A percentile compares a stretch with the other conserved stretches of the same genome.
Conservation (phyloP, 768 basidiomycete genomes). For the Boletus pseudopeckii region DNA sequence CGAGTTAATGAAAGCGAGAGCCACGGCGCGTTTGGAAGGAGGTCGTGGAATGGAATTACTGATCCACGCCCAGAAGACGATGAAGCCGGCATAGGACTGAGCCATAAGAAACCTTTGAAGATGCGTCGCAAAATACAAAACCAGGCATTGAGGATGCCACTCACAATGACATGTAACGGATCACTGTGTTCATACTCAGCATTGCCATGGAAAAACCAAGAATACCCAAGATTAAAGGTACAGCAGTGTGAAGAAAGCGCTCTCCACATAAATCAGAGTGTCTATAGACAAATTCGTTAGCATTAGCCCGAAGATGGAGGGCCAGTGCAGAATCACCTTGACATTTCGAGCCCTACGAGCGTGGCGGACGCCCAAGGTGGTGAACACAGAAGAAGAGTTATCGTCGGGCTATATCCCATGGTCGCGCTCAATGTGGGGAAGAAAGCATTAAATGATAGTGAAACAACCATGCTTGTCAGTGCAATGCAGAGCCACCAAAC, state of each 20-base stretch:
- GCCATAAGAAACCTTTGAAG: conserved; percentile 68
- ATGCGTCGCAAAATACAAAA: background rate
- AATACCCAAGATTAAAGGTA: conserved; percentile 55
- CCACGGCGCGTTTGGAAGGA: conserved; percentile 85
- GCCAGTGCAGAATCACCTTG: conserved; percentile 37
- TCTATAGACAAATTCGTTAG: conserved; percentile 29
- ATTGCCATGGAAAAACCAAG: conserved; percentile 67
- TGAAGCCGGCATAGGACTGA: conserved; percentile 68
- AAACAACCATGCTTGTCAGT: conserved; percentile 52
- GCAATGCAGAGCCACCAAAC: conserved; percentile 79
- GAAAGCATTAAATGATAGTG: conserved; percentile 74
- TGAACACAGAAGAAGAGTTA: conserved; percentile 70
- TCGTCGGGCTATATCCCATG: conserved; percentile 61
- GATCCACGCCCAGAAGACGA: conserved; percentile 56
- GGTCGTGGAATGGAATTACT: conserved; percentile 68
- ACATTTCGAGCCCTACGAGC: conserved; percentile 48
- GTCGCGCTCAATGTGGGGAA: conserved; percentile 77
- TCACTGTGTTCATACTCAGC: conserved; percentile 56
- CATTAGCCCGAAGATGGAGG: background rate
- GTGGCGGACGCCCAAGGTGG: conserved; percentile 65
- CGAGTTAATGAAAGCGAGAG: conserved; percentile 77
- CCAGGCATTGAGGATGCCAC: conserved; percentile 12
- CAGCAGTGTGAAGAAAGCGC: conserved; percentile 63
- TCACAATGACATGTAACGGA: conserved; percentile 65
- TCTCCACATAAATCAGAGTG: conserved; percentile 72